Evolutionary conservation across 352 stramenopile species (phyloP), one percentile per base, ranked within the genome.

Genomic region (Globisporangium iwayamae): DNA sequence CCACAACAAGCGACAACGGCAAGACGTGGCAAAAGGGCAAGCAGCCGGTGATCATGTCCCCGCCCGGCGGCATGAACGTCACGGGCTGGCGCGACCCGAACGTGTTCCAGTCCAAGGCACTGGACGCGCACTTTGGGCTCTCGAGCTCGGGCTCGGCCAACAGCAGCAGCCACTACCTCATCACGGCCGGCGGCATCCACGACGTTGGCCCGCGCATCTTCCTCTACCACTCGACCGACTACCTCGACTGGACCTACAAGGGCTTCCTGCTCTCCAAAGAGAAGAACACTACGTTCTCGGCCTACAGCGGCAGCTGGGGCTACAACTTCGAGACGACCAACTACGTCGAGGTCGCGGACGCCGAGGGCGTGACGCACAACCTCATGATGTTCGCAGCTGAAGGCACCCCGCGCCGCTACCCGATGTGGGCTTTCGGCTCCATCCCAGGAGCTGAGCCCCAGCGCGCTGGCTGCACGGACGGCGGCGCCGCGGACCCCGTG

Each of bases 261-360:
- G 81, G 81, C 3, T 87, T 72, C 61, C 65, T 90, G 46, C 70
- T 89, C 22, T 62, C 76, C 1, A 66, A 78, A 66, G 73, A 85
- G 39, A 84, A 82, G 63, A 87, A 87, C 70, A 85, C 78, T 28
- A 85, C 59, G 1, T 90, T 87, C 62, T 89, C 79, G 32, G 34
- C 47, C 46, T 87, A 79, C 68, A 87, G 78, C 45, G 80, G 34
- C 4, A 82, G 43, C 68, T 90, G 76, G 76, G 80, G 80, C 1
- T 87, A 52, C 61, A 90, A 87, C 71, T 90, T 87, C 48, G 80
- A 90, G 68, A 90, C 75, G 11, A 83, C 74, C 41, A 85, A 81
- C 66, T 90, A 85, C 65, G 62, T 79, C 34, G 80, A 87, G 61
- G 67, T 90, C 46, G 67, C 47, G 41, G 80, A 90, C 60, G 78